Evolutionary conservation across 805 yeast species (phyloP).

Genomic region (Scheffersomyces lignosus): DNA sequence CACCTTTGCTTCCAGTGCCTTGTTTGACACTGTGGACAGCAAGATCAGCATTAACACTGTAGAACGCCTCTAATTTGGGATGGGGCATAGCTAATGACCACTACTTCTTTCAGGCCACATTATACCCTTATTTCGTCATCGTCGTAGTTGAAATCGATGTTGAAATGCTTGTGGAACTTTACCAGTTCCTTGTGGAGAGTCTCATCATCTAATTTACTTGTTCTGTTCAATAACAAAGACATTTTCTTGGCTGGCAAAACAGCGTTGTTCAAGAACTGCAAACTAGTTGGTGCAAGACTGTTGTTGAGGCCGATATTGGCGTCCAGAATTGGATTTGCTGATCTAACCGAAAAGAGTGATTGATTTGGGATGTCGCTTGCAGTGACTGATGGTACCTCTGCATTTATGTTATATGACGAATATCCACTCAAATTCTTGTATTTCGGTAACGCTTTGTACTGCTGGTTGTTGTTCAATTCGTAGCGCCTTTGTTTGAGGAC

Average conservation of each 20-base stretch:
- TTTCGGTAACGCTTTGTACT: neutral
- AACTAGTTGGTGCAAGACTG: neutral
- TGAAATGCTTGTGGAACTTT: neutral
- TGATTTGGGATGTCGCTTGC: neutral
- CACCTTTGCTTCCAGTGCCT: too few species aligned
- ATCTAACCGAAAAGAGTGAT: neutral
- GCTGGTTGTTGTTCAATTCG: slow-evolving; percentile 13
- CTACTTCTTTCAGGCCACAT: too few species aligned
- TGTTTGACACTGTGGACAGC: too few species aligned
- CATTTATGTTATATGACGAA: neutral
- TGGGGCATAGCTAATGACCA: too few species aligned
- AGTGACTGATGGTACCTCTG: neutral
- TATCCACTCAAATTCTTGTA: neutral
- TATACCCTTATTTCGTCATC: too few species aligned
- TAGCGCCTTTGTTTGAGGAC: slow-evolving; percentile 22
- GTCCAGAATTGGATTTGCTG: too few species aligned
- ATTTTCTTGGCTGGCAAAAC: neutral
- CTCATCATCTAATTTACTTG: neutral
- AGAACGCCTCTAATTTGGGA: too few species aligned
- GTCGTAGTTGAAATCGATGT: neutral
- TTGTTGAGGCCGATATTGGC: too few species aligned
- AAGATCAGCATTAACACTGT: too few species aligned
- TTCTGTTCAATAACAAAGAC: neutral
- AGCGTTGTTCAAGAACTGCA: neutral
- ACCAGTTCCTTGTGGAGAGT: neutral